These are phyloP conservation scores for Tylopilus plumbeoviolaceoides DNA, from an alignment of 768 basidiomycete species.

Conservation along the genomic window DNA sequence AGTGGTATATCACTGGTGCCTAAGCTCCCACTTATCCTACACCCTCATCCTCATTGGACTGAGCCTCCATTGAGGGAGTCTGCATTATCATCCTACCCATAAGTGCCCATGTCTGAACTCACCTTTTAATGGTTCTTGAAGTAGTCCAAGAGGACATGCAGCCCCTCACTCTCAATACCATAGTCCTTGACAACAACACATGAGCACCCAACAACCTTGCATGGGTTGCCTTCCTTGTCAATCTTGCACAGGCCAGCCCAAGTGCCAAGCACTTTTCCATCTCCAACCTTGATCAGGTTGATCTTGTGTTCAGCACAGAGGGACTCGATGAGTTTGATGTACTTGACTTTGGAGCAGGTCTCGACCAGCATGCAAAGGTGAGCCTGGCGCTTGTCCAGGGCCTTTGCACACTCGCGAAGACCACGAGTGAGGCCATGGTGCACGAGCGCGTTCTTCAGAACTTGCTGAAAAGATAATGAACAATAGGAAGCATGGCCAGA, in stretches of 20 bases:
- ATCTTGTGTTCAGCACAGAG: slow-evolving; percentile 99
- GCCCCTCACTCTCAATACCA: slow-evolving; percentile 90
- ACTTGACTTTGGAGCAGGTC: slow-evolving; percentile 98
- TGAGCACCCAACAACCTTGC: slow-evolving; percentile 91
- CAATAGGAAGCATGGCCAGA: background rate
- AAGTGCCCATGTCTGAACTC: slow-evolving; percentile 18
- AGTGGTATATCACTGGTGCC: no score
- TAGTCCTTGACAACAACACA: slow-evolving; percentile 99
- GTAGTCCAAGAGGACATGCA: slow-evolving; percentile 91
- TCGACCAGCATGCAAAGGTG: slow-evolving; percentile 99
- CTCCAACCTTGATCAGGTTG: slow-evolving; percentile 98
- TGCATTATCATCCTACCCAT: slow-evolving; percentile 68
- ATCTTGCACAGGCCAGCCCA: slow-evolving; percentile 99
- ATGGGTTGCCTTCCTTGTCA: slow-evolving; percentile 96
- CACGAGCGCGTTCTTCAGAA: slow-evolving; percentile 96
- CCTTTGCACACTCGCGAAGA: slow-evolving; percentile 96
- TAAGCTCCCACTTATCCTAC: no score
- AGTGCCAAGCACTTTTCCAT: slow-evolving; percentile 95
- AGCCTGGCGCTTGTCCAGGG: slow-evolving; percentile 97
- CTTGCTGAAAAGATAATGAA: slow-evolving; percentile 58
- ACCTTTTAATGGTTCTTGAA: slow-evolving; percentile 84
- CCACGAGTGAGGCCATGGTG: slow-evolving; percentile 98
- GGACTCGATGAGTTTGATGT: slow-evolving; percentile 99
- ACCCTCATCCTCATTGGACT: slow-evolving; percentile 66
- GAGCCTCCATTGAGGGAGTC: slow-evolving; percentile 90